Percentiles rank a stretch among this genome's conserved stretches.
phyloP scores from a whole-genome alignment of 495 filamentous ascomycete genomes.

The Endocarpon pusillum region DNA sequence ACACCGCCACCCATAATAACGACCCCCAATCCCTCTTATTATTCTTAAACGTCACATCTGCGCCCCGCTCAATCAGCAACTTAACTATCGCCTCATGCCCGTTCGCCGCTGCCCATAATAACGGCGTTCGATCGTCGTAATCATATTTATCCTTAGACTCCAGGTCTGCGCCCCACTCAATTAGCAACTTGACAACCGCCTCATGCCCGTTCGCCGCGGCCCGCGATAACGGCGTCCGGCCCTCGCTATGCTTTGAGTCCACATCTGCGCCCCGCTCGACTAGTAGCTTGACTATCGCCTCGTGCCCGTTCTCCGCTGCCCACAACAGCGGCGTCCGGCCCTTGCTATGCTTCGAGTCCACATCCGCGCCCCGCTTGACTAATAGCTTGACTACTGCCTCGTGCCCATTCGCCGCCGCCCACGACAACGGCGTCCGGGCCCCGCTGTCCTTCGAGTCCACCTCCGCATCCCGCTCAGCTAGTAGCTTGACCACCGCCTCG shows the following conservation, averaged over 20 bases:
- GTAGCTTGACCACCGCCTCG: too few relatives aligned
- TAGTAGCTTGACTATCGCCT: background rate
- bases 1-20: slow-evolving; percentile 1
- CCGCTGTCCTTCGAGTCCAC: too few relatives aligned
- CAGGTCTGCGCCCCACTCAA: background rate
- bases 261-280: background rate
- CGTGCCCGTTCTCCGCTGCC: background rate
- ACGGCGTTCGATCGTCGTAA: slow-evolving; percentile 1
- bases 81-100: slow-evolving; percentile 1
- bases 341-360: background rate
- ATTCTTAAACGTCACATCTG: background rate
- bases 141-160: too few relatives aligned
- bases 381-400: background rate
- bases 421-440: background rate
- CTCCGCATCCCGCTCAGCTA: too few relatives aligned
- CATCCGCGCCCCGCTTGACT: background rate
- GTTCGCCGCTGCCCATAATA: slow-evolving; percentile 2
- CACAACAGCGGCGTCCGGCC: background rate
- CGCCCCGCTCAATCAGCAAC: background rate
- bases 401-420: background rate
- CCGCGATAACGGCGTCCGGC: slow-evolving; percentile 1
- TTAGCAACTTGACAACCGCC: background rate
- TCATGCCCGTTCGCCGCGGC: background rate
- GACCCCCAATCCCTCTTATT: slow-evolving; percentile 2
- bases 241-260: slow-evolving; percentile 1